Evolutionary conservation across 2,329 filamentous ascomycete genomes (phyloP).

Genomic region (Myotisia sp.): DNA sequence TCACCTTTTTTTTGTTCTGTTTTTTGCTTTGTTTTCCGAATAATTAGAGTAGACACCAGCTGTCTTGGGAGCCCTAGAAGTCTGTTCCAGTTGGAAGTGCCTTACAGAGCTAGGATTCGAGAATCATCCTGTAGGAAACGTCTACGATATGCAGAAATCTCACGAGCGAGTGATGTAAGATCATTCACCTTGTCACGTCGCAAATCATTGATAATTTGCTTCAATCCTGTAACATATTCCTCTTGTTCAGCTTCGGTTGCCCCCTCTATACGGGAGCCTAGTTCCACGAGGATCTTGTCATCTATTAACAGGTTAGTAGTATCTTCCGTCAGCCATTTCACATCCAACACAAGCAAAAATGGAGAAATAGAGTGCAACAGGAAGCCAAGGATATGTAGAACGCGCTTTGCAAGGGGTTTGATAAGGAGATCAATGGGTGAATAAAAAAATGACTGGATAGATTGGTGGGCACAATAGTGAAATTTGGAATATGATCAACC

Average conservation of each 20-base stretch:
- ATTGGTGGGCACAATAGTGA: constrained; percentile 2
- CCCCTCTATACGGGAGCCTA: constrained; percentile 35
- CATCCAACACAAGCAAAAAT: constrained; percentile 3
- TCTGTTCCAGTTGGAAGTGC: constrained; percentile 2
- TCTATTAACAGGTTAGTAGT: constrained; percentile 30
- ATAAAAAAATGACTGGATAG: constrained; percentile 4
- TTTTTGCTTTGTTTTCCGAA: background rate
- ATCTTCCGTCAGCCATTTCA: constrained; percentile 25
- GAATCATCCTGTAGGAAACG: constrained; percentile 35
- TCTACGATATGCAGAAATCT: constrained; percentile 38
- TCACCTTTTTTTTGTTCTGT: background rate
- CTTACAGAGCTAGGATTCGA: constrained; percentile 32
- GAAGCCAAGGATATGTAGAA: too few species aligned
- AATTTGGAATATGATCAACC: constrained; percentile 15
- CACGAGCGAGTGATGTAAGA: constrained; percentile 34
- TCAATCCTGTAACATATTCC: constrained; percentile 32
- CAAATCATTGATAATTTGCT: constrained; percentile 36
- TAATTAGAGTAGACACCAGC: too few species aligned
- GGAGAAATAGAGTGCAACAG: background rate
- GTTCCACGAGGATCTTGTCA: constrained; percentile 38
- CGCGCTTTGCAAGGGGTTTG: too few species aligned
- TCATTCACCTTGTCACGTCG: constrained; percentile 37
- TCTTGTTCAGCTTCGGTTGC: constrained; percentile 32
- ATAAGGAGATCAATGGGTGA: background rate
- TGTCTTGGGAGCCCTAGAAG: background rate